These are phyloP conservation scores for Fulvia fulva DNA, from an alignment of 2,329 filamentous ascomycete species.

Conservation along the genomic window DNA sequence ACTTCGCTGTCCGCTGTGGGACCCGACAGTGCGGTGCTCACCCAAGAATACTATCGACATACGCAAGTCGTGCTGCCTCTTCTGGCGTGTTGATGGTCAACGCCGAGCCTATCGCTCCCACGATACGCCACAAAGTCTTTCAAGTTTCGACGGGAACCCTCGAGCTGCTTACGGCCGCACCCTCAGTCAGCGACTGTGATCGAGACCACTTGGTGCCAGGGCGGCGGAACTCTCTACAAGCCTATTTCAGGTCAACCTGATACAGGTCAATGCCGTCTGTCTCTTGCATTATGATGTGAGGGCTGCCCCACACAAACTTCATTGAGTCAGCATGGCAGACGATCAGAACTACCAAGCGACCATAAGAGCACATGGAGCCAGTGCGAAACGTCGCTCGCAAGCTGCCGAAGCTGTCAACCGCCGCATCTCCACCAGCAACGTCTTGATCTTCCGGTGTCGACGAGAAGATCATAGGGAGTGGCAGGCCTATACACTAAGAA, in stretches of 20 bases:
- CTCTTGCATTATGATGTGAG: too few species aligned
- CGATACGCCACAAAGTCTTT: too few species aligned
- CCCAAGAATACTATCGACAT: not conserved
- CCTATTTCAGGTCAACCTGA: not conserved
- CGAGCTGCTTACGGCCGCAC: not conserved
- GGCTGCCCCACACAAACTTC: too few species aligned
- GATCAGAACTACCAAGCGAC: not conserved
- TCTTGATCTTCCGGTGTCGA: not conserved
- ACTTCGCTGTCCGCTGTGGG: not conserved
- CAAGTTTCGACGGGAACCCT: too few species aligned
- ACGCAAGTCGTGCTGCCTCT: not conserved
- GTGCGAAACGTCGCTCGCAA: not conserved
- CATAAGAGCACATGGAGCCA: not conserved
- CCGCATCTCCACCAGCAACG: not conserved
- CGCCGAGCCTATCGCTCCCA: too few species aligned
- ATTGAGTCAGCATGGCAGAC: not conserved
- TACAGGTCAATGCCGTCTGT: too few species aligned
- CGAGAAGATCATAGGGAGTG: not conserved
- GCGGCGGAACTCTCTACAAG: not conserved
- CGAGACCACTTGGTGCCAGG: not conserved
- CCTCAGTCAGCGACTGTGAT: not conserved
- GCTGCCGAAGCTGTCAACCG: not conserved
- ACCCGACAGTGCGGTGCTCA: not conserved
- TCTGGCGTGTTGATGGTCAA: too few species aligned
- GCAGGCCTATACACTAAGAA: not conserved